These are phyloP conservation scores for Anethum foeniculum DNA, from an alignment of 140 eudicot species.

Conservation along the genomic window DNA sequence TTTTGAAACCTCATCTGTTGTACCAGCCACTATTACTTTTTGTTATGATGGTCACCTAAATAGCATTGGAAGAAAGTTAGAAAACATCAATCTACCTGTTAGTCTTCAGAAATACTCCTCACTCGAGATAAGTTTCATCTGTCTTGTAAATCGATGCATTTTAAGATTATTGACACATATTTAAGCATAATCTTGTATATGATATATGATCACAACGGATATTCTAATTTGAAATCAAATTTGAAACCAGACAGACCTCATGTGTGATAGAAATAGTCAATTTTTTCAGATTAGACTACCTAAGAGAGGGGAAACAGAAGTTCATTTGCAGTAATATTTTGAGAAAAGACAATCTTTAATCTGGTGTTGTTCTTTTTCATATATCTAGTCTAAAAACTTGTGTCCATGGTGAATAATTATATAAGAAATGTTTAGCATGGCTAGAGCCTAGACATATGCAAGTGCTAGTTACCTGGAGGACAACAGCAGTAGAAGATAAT, in stretches of 20 bases:
- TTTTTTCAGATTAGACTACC: neutral
- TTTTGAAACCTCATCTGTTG: neutral
- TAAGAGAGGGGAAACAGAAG: neutral
- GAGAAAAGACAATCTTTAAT: neutral
- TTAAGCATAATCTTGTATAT: neutral
- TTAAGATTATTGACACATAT: neutral
- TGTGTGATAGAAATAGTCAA: neutral
- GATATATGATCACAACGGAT: neutral
- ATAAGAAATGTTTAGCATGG: neutral
- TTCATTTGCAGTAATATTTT: neutral
- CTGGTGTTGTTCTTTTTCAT: neutral
- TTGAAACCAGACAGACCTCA: neutral
- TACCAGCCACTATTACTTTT: neutral
- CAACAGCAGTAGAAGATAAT: constrained; percentile 96
- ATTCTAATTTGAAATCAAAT: neutral
- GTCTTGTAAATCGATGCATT: neutral
- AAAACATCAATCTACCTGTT: neutral
- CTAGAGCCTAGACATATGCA: neutral
- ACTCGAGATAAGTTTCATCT: neutral
- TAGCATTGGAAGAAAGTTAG: neutral
- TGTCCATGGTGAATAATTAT: neutral
- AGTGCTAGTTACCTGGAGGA: constrained; percentile 64
- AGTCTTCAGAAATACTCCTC: neutral
- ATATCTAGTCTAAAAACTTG: neutral
- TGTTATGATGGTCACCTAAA: neutral